Base-by-base conservation (phyloP, 176 grass and related monocot species). In the Ananas comosus region DNA sequence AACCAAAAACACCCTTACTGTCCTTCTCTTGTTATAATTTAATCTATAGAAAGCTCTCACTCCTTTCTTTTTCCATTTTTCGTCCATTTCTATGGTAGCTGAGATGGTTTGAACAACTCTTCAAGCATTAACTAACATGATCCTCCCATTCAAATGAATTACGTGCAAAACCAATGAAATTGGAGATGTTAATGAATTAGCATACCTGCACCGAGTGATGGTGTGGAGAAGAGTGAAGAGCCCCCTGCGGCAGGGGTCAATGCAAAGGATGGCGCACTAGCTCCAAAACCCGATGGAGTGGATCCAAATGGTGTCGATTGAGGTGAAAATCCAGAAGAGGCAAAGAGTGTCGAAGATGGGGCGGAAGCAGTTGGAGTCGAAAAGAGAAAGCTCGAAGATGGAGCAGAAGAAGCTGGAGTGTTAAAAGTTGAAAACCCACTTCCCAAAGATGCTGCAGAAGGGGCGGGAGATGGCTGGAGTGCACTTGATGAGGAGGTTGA, bases 241-340 rank as follows among this genome's bases (percentile, higher is more conserved):
- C 89, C 78, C 78, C 78, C 77, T 28, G 70, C 17, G 16, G 83
- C 75, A 76, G 82, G 82, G 3, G 81, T 85, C 68, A 84, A 82
- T 67, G 49, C 12, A 70, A 83, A 88, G 78, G 79, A 81, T 65
- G 80, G 79, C 11, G 72, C 79, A 57, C 49, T 75, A 54, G 61
- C 54, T 72, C 74, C 88, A 82, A 96, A 96, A 68, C 80, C 83
- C 72, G 82, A 87, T 11, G 94, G 84, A 66, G 84, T 66, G 76
- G 82, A 82, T 48, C 84, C 94, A 88, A 99, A 99, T 73, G 89
- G 84, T 71, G 89, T 90, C 9, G 83, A 79, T 56, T 83, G 78
- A 51, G 83, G 81, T 53, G 83, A 67, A 63, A 81, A 87, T 50
- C 77, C 79, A 83, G 80, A 76, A 54, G 86, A 61, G 66, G 69